These are phyloP conservation scores for Solanum gandarillasii DNA, from an alignment of 257 asterid species.

Conservation along the genomic window DNA sequence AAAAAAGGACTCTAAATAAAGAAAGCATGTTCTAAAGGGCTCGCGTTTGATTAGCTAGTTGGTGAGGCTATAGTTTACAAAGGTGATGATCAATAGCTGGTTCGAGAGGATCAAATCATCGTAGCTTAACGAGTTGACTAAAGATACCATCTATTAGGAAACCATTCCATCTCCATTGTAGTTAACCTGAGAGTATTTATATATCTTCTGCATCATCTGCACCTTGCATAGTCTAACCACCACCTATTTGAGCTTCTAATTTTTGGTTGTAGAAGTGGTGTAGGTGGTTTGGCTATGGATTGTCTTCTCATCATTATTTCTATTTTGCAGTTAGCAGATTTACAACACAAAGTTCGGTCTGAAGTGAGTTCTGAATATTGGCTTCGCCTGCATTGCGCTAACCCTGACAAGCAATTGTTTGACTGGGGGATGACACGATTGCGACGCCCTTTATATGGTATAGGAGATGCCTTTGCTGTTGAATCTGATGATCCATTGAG, in stretches of 20 bases:
- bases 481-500: constrained; percentile 86
- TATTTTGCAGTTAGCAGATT: constrained; percentile 58
- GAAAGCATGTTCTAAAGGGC: not conserved
- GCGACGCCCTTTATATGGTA: constrained; percentile 75
- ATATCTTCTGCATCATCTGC: not conserved
- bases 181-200: not conserved
- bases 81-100: not conserved
- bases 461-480: constrained; percentile 86
- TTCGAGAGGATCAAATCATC: not conserved
- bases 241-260: not conserved
- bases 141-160: not conserved
- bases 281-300: not conserved
- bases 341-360: constrained; percentile 74
- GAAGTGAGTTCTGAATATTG: constrained; percentile 91
- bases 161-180: not conserved
- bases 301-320: constrained; percentile 2
- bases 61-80: not conserved
- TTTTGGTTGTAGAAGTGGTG: not conserved
- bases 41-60: not conserved
- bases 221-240: not conserved
- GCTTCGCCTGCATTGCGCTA: constrained; percentile 81
- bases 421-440: constrained; percentile 98
- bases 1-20: not conserved
- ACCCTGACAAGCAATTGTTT: constrained; percentile 85
- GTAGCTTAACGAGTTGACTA: not conserved